Evolutionary conservation across 1,284 basidiomycete species (phyloP), one percentile per base, ranked within the genome.

Genomic region (Ceratobasidium sp.): DNA sequence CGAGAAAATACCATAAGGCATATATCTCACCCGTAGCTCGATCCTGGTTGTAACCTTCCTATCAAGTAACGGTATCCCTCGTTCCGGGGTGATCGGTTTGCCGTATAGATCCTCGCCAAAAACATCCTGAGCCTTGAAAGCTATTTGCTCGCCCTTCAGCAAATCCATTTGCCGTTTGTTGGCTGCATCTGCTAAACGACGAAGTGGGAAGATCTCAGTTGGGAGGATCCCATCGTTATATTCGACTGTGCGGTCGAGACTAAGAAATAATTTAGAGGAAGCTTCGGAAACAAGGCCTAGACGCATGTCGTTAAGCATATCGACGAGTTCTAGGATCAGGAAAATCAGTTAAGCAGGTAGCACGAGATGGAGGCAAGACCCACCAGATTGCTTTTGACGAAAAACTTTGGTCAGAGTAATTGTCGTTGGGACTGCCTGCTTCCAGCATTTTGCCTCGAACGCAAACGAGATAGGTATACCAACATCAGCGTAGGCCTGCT

Each of bases 401-500:
- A 91, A 92, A 30, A 92, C 91, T 72, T 86, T 85, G 0, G 85
- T 89, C 59, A 92, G 82, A 73, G 85, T 87, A 76, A 88, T 84
- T 3, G 87, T 88, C 30, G 82, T 81, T 69, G 86, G 86, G 57
- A 92, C 83, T 64, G 87, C 84, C 70, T 81, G 75, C 21, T 80
- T 78, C 96, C 96, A 98, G 55, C 85, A 84, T 58, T 86, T 80
- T 0, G 95, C 93, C 78, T 98, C 93, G 79, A 98, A 98, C 0
- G 92, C 91, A 78, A 95, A 97, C 9, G 80, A 83, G 0, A 83
- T 73, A 5, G 64, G 80, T 59, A 75, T 59, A 1, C 66, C 66
- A 3, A 21, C 41, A 5, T 57, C 75, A 0, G 80, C 79, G 57
- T 84, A 82, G 75, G 82, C 84, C 67, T 80, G 78, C 6, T 85